Evolutionary conservation across 768 basidiomycete species (phyloP).

Genomic region (Exidia glandulosa): DNA sequence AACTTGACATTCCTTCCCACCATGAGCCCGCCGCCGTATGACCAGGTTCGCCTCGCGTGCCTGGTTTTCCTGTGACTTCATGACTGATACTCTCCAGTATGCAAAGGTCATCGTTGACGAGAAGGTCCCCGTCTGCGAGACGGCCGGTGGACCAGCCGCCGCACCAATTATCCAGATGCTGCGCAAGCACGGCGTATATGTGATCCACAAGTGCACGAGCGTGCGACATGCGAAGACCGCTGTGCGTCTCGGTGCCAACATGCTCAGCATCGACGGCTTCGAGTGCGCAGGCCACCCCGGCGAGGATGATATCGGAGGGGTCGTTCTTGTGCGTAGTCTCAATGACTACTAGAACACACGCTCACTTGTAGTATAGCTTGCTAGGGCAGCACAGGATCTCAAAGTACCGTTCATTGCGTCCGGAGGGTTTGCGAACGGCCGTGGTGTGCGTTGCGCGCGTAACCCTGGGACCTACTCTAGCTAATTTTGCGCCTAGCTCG

Average conservation of each 20-base stretch:
- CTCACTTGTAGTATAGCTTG: slow-evolving; percentile 41
- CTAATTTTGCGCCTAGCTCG: neutral
- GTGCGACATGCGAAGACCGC: slow-evolving; percentile 78
- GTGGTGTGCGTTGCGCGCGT: slow-evolving; percentile 70
- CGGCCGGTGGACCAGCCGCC: slow-evolving; percentile 43
- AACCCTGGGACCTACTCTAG: slow-evolving; percentile 19
- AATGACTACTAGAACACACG: neutral
- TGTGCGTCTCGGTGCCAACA: slow-evolving; percentile 70
- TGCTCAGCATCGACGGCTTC: slow-evolving; percentile 82
- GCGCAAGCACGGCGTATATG: slow-evolving; percentile 23
- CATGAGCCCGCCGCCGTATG: slow-evolving; percentile 67
- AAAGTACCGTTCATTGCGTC: slow-evolving; percentile 82
- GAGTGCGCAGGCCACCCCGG: slow-evolving; percentile 92
- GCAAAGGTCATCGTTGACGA: slow-evolving; percentile 76
- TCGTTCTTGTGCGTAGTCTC: slow-evolving; percentile 56
- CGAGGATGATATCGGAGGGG: slow-evolving; percentile 83
- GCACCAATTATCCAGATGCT: slow-evolving; percentile 24
- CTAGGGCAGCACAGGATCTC: slow-evolving; percentile 75
- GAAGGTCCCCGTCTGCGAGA: slow-evolving; percentile 83
- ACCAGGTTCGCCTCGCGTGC: slow-evolving; percentile 18
- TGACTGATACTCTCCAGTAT: slow-evolving; percentile 67
- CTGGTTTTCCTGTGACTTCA: too few species aligned
- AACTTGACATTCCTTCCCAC: slow-evolving; percentile 81
- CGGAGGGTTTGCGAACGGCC: slow-evolving; percentile 80
- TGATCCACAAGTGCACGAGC: slow-evolving; percentile 87